These are phyloP conservation scores for Osmanthus fragrans DNA, from an alignment of 257 asterid genomes.

Conservation along the genomic window DNA sequence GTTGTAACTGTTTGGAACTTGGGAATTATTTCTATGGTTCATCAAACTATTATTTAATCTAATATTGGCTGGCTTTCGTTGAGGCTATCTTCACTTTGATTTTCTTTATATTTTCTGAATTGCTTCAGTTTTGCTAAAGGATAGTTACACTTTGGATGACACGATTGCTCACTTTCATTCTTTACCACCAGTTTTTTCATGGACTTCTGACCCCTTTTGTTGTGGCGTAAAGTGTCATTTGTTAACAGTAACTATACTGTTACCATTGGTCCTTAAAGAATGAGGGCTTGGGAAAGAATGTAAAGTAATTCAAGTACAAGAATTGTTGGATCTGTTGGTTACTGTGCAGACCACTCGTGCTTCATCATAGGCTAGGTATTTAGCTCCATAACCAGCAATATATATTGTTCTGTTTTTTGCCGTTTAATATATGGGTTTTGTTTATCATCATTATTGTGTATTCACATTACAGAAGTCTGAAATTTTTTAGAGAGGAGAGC, in stretches of 20 bases:
- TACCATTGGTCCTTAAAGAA: not conserved
- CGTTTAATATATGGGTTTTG: not conserved
- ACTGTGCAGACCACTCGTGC: not conserved
- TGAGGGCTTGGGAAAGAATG: not conserved
- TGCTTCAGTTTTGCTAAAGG: no score
- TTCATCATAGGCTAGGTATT: not conserved
- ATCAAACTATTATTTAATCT: not conserved
- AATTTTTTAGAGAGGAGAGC: no score
- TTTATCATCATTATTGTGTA: no score
- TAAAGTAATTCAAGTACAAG: not conserved
- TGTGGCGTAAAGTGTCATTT: not conserved
- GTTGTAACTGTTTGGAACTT: not conserved
- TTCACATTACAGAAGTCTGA: no score
- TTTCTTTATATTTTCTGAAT: no score
- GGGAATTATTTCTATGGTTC: not conserved
- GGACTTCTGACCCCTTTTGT: not conserved
- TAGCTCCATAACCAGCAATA: no score
- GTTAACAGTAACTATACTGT: not conserved
- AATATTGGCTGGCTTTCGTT: not conserved
- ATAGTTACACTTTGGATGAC: not conserved
- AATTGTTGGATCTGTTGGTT: not conserved
- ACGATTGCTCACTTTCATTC: not conserved
- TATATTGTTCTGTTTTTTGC: not conserved
- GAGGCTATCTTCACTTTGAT: not conserved
- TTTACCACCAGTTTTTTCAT: not conserved